Percentiles rank a stretch among this genome's conserved stretches.
Evolutionary conservation across 2,329 filamentous ascomycete genomes (phyloP).

Genomic region (Colletotrichum salicis): DNA sequence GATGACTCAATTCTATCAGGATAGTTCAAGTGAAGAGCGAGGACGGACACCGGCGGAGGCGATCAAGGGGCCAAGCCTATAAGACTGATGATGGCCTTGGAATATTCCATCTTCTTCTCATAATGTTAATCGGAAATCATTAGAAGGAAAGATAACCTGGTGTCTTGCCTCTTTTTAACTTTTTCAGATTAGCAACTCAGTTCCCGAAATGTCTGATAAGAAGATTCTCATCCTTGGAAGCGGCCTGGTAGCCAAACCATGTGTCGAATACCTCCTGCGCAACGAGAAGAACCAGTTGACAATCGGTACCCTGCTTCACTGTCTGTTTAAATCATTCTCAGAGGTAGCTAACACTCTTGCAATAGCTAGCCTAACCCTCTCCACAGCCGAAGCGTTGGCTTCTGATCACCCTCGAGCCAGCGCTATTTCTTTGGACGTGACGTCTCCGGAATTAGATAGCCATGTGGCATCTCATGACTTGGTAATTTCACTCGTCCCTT

Average conservation of each 20-base stretch:
- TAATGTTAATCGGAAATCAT: too few relatives aligned
- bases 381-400: conserved; percentile 11
- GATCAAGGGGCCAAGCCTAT: not conserved
- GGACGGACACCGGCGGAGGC: not conserved
- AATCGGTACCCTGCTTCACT: conserved; percentile 22
- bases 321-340: not conserved
- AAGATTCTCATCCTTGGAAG: conserved; percentile 38
- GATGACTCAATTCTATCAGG: not conserved
- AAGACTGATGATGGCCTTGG: not conserved
- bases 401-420: not conserved
- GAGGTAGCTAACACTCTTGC: not conserved
- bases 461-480: conserved; percentile 36
- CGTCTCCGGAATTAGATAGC: conserved; percentile 33
- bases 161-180: too few relatives aligned
- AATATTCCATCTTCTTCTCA: not conserved
- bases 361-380: conserved; percentile 34
- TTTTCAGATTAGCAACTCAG: too few relatives aligned
- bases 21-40: not conserved
- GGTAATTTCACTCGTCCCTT: conserved; percentile 42
- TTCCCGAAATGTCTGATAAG: conserved; percentile 2
- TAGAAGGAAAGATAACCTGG: too few relatives aligned
- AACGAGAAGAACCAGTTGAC: conserved; percentile 31
- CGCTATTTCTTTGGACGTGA: conserved; percentile 37
- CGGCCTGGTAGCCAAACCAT: conserved; percentile 37
- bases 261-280: conserved; percentile 37